Evolutionary conservation across 805 yeast species (phyloP).

Genomic region (Suhomyces sp.): DNA sequence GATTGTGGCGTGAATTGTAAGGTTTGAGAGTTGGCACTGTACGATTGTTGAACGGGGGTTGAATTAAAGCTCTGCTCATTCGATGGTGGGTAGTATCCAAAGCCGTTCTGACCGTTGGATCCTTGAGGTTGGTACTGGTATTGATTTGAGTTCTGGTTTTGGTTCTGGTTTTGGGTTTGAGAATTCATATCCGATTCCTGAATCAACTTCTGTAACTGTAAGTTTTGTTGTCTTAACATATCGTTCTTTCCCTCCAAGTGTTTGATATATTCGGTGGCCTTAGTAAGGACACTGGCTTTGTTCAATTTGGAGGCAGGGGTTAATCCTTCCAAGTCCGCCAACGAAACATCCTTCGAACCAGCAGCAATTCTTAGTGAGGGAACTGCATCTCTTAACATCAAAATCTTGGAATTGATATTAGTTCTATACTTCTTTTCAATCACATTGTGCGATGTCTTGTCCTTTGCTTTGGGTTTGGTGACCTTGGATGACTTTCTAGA

Average conservation of each 20-base stretch:
- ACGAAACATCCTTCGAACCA: slow-evolving; percentile 37
- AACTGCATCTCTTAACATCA: slow-evolving; percentile 71
- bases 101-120: slow-evolving; percentile 7
- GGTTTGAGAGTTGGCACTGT: slow-evolving; percentile 10
- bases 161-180: no score
- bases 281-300: slow-evolving; percentile 72
- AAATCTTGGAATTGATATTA: slow-evolving; percentile 69
- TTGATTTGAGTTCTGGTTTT: slow-evolving; percentile 15
- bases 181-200: slow-evolving; percentile 31
- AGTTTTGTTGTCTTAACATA: slow-evolving; percentile 46
- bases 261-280: slow-evolving; percentile 75
- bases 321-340: slow-evolving; percentile 64
- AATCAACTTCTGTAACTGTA: slow-evolving; percentile 37
- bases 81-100: slow-evolving; percentile 22
- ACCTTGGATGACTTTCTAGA: slow-evolving; percentile 18
- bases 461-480: slow-evolving; percentile 51
- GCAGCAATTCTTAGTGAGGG: slow-evolving; percentile 70
- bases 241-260: slow-evolving; percentile 68
- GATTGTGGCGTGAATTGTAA: slow-evolving; percentile 5
- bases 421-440: slow-evolving; percentile 80
- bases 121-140: slow-evolving; percentile 6
- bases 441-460: slow-evolving; percentile 70
- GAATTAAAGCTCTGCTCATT: slow-evolving; percentile 19
- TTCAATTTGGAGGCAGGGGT: slow-evolving; percentile 75
- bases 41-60: slow-evolving; percentile 17